These are phyloP conservation scores for Xylaria sp. DNA, from an alignment of 2,329 filamentous ascomycete species.

Conservation along the genomic window DNA sequence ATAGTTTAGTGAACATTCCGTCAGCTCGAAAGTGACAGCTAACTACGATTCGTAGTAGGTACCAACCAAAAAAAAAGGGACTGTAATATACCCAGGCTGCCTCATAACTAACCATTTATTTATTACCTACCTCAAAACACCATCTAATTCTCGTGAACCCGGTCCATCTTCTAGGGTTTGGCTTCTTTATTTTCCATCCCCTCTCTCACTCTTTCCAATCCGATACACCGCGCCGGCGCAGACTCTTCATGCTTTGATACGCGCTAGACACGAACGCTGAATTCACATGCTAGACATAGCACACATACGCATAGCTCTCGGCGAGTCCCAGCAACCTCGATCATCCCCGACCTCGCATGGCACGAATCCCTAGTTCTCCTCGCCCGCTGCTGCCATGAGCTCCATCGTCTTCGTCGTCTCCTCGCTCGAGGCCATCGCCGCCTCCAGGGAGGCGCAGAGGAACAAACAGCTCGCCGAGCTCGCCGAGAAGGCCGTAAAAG, in stretches of 20 bases:
- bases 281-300: slow-evolving; percentile 24
- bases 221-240: slow-evolving; percentile 3
- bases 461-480: slow-evolving; percentile 86
- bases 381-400: slow-evolving; percentile 77
- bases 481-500: slow-evolving; percentile 81
- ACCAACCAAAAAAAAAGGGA: slow-evolving; percentile 24
- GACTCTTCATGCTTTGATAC: slow-evolving; percentile 16
- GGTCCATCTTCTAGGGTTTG: not conserved
- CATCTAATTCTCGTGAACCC: slow-evolving; percentile 2
- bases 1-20: not conserved
- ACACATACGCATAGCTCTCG: not conserved
- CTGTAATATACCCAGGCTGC: slow-evolving; percentile 8
- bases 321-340: slow-evolving; percentile 31
- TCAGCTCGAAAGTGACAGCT: slow-evolving; percentile 25
- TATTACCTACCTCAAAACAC: not conserved
- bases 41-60: not conserved
- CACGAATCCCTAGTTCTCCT: slow-evolving; percentile 38
- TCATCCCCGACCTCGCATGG: slow-evolving; percentile 43
- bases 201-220: not conserved
- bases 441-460: slow-evolving; percentile 89
- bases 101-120: not conserved
- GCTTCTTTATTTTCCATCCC: not conserved
- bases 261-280: not conserved
- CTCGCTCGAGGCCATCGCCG: slow-evolving; percentile 89
- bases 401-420: slow-evolving; percentile 96